Base-by-base conservation (phyloP, 768 basidiomycete species). In the Chlorophyllum brunneum region DNA sequence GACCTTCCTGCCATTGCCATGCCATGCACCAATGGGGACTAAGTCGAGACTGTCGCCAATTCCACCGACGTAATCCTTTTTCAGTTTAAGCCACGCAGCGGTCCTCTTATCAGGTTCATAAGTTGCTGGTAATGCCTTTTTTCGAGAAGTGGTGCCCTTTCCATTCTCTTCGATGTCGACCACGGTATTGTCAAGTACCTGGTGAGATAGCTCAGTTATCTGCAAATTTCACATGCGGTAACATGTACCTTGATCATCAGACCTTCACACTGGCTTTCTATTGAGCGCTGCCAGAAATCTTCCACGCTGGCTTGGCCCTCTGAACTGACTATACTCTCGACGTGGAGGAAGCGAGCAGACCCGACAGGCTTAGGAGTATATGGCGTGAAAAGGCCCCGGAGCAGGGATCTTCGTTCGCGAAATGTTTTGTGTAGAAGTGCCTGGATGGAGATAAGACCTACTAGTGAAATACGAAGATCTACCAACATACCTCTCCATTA, bases 61-160 rank as follows among this genome's bases (percentile, higher is more conserved):
- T 2, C 85, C 85, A 23, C 78, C 77, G 18, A 94, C 84, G 64
- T 95, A 97, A 64, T 95, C 94, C 62, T 91, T 93, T 70, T 97
- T 97, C 38, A 95, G 74, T 65, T 95, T 94, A 51, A 95, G 64
- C 94, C 94, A 95, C 2, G 88, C 85, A 23, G 78, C 84, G 16
- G 87, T 90, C 56, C 94, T 74, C 66, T 89, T 89, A 67, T 95
- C 93, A 67, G 74, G 86, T 77, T 95, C 91, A 67, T 97, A 97
- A 9, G 92, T 91, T 13, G 92, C 88, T 15, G 83, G 86, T 27
- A 95, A 68, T 26, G 80, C 77, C 63, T 88, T 92, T 61, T 78
- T 77, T 57, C 81, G 71, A 2, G 51, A 65, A 64, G 56, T 64
- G 69, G 51, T 58, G 54, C 63, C 54, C 59, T 69, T 34, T 39